Evolutionary conservation across 495 filamentous ascomycete genomes (phyloP).

Genomic region (Podospora fimiseda): DNA sequence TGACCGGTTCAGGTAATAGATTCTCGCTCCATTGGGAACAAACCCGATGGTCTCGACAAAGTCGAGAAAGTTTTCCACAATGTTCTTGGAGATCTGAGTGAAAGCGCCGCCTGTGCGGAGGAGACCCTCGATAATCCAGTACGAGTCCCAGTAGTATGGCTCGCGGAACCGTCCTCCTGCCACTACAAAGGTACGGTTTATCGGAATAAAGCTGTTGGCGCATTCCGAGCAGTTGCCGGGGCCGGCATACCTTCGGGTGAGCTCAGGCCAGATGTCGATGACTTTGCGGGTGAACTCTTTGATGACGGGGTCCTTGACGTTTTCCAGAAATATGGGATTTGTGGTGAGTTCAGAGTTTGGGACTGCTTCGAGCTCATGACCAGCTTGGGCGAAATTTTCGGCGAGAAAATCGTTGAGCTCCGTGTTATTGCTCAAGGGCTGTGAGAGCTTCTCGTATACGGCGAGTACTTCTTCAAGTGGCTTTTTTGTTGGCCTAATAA

Average conservation of each 20-base stretch:
- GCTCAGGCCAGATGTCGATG: conserved; percentile 47
- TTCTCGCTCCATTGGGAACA: conserved; percentile 43
- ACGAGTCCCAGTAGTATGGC: conserved; percentile 50
- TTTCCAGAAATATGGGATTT: conserved; percentile 37
- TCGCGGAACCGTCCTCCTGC: conserved; percentile 47
- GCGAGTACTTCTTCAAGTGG: conserved; percentile 40
- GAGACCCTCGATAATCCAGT: conserved; percentile 46
- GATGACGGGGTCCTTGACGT: conserved; percentile 36
- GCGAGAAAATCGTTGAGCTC: conserved; percentile 40
- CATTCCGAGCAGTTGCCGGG: conserved; percentile 36
- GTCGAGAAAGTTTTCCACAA: conserved; percentile 47
- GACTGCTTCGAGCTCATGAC: conserved; percentile 41
- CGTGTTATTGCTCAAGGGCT: conserved; percentile 43
- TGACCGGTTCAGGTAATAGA: conserved; percentile 45
- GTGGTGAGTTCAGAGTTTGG: conserved; percentile 33
- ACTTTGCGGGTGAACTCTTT: conserved; percentile 42
- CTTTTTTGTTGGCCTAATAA: conserved; percentile 36
- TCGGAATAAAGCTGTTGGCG: conserved; percentile 43
- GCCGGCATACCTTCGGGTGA: conserved; percentile 40
- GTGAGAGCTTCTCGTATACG: conserved; percentile 36
- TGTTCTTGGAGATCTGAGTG: conserved; percentile 42
- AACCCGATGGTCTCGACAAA: conserved; percentile 46
- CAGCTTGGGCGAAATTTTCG: conserved; percentile 41
- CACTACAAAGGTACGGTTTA: conserved; percentile 48
- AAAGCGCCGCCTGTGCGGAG: conserved; percentile 44